These are phyloP conservation scores for Coelastrella sp. DNA, from an alignment of 139 green algal species.

Conservation along the genomic window DNA sequence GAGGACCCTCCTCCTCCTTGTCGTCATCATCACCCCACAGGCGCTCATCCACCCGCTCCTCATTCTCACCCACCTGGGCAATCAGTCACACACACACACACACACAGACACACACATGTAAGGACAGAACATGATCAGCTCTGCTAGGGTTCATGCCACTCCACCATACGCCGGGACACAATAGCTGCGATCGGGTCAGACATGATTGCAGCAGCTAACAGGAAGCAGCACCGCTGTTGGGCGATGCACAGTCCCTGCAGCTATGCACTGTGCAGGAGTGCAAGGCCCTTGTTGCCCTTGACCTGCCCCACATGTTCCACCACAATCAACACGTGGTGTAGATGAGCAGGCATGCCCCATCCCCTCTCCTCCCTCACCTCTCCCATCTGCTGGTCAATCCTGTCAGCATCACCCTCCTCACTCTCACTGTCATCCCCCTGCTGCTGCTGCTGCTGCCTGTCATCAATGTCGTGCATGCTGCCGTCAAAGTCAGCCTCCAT, in stretches of 20 bases:
- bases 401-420: constrained; percentile 84
- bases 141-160: not conserved
- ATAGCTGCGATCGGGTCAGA: not conserved
- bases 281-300: too few relatives aligned
- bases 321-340: too few relatives aligned
- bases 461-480: constrained; percentile 74
- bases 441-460: constrained; percentile 64
- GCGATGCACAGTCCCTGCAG: too few relatives aligned
- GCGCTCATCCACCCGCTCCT: constrained; percentile 91
- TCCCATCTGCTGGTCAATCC: constrained; percentile 79
- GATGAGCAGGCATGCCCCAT: not conserved
- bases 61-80: constrained; percentile 63
- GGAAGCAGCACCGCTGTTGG: not conserved
- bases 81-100: not conserved
- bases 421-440: constrained; percentile 72
- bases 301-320: too few relatives aligned
- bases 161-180: not conserved
- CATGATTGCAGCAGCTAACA: not conserved
- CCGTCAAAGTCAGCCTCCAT: constrained; percentile 99
- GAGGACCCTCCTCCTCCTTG: constrained; percentile 53
- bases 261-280: too few relatives aligned
- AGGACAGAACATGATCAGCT: not conserved
- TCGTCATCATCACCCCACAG: constrained; percentile 86
- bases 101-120: not conserved
- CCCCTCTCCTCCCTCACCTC: constrained; percentile 47